Evolutionary conservation across 768 basidiomycete species (phyloP), one percentile per base, ranked within the genome.

Genomic region (Leccinum disarticulatum): DNA sequence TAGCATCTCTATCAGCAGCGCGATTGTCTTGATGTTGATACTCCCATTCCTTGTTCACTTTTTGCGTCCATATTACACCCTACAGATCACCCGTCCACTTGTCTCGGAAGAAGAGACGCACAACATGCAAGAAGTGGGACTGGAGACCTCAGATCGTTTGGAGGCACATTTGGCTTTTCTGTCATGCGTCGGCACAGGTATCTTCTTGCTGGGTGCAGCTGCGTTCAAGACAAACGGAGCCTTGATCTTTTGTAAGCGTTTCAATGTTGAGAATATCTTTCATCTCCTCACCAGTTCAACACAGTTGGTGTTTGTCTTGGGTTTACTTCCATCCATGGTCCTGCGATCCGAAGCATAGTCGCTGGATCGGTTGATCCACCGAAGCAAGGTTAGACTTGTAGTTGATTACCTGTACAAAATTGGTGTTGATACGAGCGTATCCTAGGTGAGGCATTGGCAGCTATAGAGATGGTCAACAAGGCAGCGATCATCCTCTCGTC

Each of bases 371-470:
- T 72, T 7, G 58, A 66, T 14, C 73, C 72, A 6, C 54, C 66
- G 1, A 61, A 66, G n/a, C 72, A 73, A 64, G 72, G 72, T 73
- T 30, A 38, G 33, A 11, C 41, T 28, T 22, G 17, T 27, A 31
- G 14, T 10, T 3, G 13, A 22, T 9, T 15, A 19, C 2, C n/a
- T 28, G 15, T 11, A 4, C 27, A 15, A 25, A 30, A 25, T 38
- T 6, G 28, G 19, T 8, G 35, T 27, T 61, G 41, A 64, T 25
- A 0, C 8, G 10, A 8, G 35, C 17, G 11, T 6, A 9, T 3
- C 22, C 22, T 35, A 73, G 72, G 72, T 46, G 68, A 73, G 14
- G 66, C 70, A 41, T 46, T 73, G 41, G 72, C 72, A 43, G 68
- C 68, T 1, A 52, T 73, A 35, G 66, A 67, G 22, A 73, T 74